Evolutionary conservation across 2,329 filamentous ascomycete genomes (phyloP).

Genomic region (Phyllosticta ampelicida): DNA sequence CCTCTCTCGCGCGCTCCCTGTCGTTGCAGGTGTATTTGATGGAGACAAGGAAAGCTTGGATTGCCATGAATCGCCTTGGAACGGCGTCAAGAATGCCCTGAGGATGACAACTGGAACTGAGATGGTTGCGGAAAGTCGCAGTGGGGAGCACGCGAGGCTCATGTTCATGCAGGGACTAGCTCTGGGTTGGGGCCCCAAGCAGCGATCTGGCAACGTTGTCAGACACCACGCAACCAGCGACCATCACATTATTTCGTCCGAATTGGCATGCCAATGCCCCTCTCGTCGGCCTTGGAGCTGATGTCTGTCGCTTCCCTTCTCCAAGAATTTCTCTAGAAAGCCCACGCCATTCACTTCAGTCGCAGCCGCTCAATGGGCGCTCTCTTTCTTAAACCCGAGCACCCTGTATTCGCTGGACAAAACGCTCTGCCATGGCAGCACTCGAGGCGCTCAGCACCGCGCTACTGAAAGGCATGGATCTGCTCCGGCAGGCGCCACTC

Average conservation of each 20-base stretch:
- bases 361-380: slow-evolving; percentile 8
- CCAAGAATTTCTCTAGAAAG: not conserved
- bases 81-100: not conserved
- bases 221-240: not conserved
- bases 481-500: slow-evolving; percentile 8
- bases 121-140: not conserved
- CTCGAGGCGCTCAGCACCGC: slow-evolving; percentile 2
- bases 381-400: not conserved
- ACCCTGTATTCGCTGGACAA: slow-evolving; percentile 2
- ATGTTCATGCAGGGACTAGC: not conserved
- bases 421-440: not conserved
- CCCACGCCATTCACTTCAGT: not conserved
- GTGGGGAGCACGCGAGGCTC: not conserved
- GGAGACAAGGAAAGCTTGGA: not conserved
- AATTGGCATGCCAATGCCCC: not conserved
- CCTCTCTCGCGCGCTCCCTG: no score
- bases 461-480: slow-evolving; percentile 3
- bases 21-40: no score
- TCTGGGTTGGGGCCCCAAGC: not conserved
- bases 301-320: not conserved
- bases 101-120: not conserved
- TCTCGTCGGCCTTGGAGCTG: not conserved
- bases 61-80: not conserved
- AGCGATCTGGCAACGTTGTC: not conserved
- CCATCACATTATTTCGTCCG: not conserved